Percentiles rank a stretch among this genome's conserved stretches.
Evolutionary conservation across 2,329 filamentous ascomycete genomes (phyloP).

Genomic region (Ophiostoma tasmaniense): DNA sequence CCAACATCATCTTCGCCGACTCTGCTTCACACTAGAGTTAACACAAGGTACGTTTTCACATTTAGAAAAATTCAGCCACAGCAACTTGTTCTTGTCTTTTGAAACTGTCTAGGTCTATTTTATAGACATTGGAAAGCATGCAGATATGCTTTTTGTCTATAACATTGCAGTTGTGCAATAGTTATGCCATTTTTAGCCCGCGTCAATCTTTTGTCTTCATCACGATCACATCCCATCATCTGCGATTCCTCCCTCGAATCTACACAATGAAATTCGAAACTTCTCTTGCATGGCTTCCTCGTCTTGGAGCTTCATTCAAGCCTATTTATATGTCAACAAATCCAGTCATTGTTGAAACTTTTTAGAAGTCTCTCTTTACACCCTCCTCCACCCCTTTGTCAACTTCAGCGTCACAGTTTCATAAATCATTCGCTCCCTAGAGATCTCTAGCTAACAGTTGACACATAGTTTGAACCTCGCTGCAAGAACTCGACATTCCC

Average conservation of each 20-base stretch:
- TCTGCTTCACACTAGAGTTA: not conserved
- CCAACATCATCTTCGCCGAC: not conserved
- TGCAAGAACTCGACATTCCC: not conserved
- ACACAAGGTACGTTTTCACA: not conserved
- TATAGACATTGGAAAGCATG: not conserved
- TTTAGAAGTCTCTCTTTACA: not conserved
- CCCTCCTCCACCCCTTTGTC: no score
- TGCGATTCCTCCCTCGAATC: not conserved
- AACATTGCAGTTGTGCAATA: not conserved
- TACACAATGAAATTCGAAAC: not conserved
- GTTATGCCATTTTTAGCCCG: not conserved
- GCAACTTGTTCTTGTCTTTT: not conserved
- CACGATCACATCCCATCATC: not conserved
- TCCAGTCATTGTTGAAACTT: not conserved
- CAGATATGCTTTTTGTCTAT: not conserved
- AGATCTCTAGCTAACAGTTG: not conserved
- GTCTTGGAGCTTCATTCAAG: not conserved
- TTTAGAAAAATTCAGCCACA: not conserved
- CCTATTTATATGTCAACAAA: not conserved
- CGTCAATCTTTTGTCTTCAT: not conserved
- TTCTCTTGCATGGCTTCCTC: not conserved
- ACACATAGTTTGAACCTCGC: not conserved
- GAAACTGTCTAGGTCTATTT: not conserved
- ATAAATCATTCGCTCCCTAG: not conserved
- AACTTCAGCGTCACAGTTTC: not conserved